These are phyloP conservation scores for Pyrenophora seminiperda DNA, from an alignment of 2,329 filamentous ascomycete species.

Conservation along the genomic window DNA sequence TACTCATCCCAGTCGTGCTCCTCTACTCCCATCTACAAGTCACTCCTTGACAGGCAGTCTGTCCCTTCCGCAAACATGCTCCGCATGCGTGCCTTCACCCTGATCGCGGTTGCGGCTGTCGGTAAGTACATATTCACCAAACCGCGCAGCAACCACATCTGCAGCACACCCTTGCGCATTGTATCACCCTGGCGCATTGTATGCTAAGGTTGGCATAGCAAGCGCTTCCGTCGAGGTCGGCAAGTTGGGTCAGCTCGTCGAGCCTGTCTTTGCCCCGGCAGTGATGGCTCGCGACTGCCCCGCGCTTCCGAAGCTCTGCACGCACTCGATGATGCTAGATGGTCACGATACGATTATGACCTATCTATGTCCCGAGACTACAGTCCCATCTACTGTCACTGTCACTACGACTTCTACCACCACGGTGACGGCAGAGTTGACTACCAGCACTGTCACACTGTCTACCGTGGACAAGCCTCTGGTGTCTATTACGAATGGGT, in stretches of 20 bases:
- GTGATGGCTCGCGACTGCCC: conserved; percentile 16
- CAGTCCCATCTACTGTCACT: conserved; percentile 19
- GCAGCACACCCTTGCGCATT: neutral
- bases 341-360: conserved; percentile 27
- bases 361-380: conserved; percentile 27
- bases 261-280: conserved; percentile 5
- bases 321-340: conserved; percentile 21
- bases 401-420: conserved; percentile 27
- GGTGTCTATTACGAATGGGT: neutral
- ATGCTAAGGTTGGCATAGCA: conserved; percentile 6
- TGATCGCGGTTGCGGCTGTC: conserved; percentile 14
- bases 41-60: neutral
- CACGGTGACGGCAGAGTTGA: conserved; percentile 1
- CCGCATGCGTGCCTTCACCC: conserved; percentile 12
- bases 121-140: conserved; percentile 13
- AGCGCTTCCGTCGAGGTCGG: conserved; percentile 15
- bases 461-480: too few species aligned
- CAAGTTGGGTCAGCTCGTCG: conserved; percentile 8
- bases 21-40: neutral
- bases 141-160: neutral
- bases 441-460: neutral
- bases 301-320: conserved; percentile 29
- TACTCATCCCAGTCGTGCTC: neutral
- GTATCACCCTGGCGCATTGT: neutral
- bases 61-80: conserved; percentile 9